Base-by-base conservation (phyloP, 306 rosid species). In the Ormosia emarginata region DNA sequence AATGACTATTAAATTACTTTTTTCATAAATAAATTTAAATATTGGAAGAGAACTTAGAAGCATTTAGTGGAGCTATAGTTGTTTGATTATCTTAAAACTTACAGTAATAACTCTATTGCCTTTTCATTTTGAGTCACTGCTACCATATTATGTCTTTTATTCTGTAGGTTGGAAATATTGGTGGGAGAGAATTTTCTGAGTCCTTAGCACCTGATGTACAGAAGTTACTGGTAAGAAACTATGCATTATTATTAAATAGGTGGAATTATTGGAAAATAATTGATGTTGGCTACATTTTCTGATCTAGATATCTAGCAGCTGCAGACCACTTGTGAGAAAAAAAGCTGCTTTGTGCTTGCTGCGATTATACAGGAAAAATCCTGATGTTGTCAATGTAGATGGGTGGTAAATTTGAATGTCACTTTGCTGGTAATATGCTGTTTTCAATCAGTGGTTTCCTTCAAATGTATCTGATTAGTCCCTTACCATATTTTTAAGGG, bases 201-300 rank as follows among this genome's bases (percentile, higher is more conserved):
- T 92, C 97, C 13, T 89, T 90, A 83, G 91, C 97, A 52, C 94
- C 94, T 58, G 97, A 92, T 85, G 94, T 92, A 34, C 97, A 92
- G 76, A 92, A 90, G 86, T 74, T 92, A 74, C 91, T 90, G 83
- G 94, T 92, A 92, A 89, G 94, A 41, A 79, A 77, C 80, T 29
- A 13, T 37, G 49, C 30, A 30, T 7, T 41, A 9, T 47, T 64
- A n/a, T 61, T 67, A 24, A 8, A 66, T 37, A 43, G 59, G 4
- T 72, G 44, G 12, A 17, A 30, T 41, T 59, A 15, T 39, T 14
- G 30, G 79, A 75, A 75, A 83, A 71, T 62, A 14, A 75, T 70
- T 47, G 15, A 24, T 71, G 4, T 83, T 83, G 65, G 81, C 85
- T 33, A 6, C 12, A 62, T 72, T 66, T 83, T 71, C 67, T 84